Evolutionary conservation across 1,139 yeast species (phyloP), one percentile per base, ranked within the genome.

Genomic region (Trichomonascaceae sp.): DNA sequence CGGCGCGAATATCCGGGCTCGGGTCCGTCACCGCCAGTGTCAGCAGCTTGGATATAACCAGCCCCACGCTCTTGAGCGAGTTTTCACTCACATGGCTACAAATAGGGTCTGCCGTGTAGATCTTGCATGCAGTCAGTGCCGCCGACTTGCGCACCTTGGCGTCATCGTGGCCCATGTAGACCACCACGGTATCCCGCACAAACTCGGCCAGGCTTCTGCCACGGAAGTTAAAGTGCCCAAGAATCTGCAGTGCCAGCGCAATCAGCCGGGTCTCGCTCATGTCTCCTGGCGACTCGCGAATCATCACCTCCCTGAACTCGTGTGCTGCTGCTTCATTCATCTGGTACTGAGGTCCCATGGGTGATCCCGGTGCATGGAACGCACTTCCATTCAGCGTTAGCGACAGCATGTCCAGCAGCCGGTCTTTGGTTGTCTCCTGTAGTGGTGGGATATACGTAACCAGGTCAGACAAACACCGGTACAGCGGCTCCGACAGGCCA

Each of bases 21-120:
- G 94, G 84, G 47, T 92, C 99, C 0, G 96, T 81, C n/a, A 89
- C 79, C 2, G 93, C 84, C 4, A 84, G 69, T 0, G 93, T 73
- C 31, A 92, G 59, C 20, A 92, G 62, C 50, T 79, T 81, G 36
- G 79, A 85, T 33, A 92, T 62, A 0, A 89, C 93, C 43, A 81
- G 85, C 34, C 84, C 76, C 1, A 89, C 94, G 0, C 94, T 82
- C 43, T 71, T 72, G 39, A 89, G 64, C 0, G 97, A 81, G 55
- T 82, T 74, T 3, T 81, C 75, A 46, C 95, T 82, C 1, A 85
- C 74, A 54, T 85, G 95, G 43, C 71, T 72, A 44, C 93, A 78
- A 16, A 89, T 79, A 1, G 93, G 82, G 47, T 87, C 96, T 35
- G 74, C 69, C 22, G 74, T 65, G 49, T 79, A 84, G n/a, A 92